These are phyloP conservation scores for Ophiostoma himal-ulmi DNA, from an alignment of 2,329 filamentous ascomycete genomes.

Conservation along the genomic window DNA sequence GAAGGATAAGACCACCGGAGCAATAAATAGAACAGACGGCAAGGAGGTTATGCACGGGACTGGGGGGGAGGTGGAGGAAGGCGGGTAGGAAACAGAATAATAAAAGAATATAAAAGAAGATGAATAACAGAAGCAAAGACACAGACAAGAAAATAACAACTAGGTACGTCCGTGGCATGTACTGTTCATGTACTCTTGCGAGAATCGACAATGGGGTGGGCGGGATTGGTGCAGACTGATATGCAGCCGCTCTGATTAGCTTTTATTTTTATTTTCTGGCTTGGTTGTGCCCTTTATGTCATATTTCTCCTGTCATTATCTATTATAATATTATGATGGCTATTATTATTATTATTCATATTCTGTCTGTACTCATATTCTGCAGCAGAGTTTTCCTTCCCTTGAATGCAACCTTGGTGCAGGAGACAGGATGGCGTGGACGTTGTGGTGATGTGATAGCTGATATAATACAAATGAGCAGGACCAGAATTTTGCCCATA, in stretches of 20 bases:
- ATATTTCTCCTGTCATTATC: neutral
- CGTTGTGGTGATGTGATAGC: slow-evolving; percentile 3
- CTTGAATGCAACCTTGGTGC: neutral
- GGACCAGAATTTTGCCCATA: neutral
- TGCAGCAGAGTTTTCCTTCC: slow-evolving; percentile 9
- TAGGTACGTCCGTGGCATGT: neutral
- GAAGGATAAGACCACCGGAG: neutral
- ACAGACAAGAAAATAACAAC: neutral
- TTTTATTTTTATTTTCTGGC: neutral
- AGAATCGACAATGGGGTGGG: slow-evolving; percentile 5
- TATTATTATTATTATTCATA: neutral
- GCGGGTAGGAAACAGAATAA: neutral
- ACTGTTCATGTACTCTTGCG: neutral
- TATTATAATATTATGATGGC: too few species aligned
- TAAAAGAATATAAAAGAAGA: too few species aligned
- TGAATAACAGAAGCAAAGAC: neutral
- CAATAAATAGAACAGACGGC: neutral
- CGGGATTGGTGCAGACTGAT: slow-evolving; percentile 11
- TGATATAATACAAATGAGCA: neutral
- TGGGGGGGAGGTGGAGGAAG: neutral
- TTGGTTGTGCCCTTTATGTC: neutral
- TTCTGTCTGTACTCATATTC: neutral
- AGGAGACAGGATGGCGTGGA: neutral
- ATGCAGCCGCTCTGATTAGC: neutral
- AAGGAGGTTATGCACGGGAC: slow-evolving; percentile 3